Base-by-base conservation (phyloP, 495 filamentous ascomycete species). In the Penicillium fimorum region DNA sequence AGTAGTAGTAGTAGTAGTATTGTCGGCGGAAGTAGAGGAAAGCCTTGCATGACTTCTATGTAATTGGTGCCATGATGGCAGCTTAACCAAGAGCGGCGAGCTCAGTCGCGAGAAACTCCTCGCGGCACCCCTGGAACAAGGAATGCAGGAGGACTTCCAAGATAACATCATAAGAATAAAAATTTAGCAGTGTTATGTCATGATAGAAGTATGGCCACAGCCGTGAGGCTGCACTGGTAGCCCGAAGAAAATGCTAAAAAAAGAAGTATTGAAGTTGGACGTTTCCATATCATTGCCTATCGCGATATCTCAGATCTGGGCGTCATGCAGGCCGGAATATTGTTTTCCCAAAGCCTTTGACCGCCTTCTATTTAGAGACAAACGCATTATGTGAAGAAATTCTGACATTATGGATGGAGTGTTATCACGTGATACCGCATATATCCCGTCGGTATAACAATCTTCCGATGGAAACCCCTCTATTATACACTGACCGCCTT, bases 81-180 rank as follows among this genome's bases (percentile, higher is more conserved):
- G 44, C 50, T 51, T 60, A 44, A 61, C n/a, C 41, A 60, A 13
- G 22, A 62, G 55, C 52, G 51, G 51, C 53, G 61, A 60, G 47
- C 64, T 66, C 51, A 67, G 57, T 62, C 49, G 68, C 60, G 62
- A 59, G 43, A 57, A 65, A 53, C 64, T 70, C 54, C 63, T 70
- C 56, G 61, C 54, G 25, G 67, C 62, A 61, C 68, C 71, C 73
- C 69, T 71, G 40, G 65, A 66, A 63, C 52, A 72, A 65, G 72
- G 72, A 58, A 64, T 35, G 61, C 64, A 68, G 49, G 62, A 64
- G 35, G 55, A 59, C 57, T 67, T 68, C 65, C 63, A 70, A 63
- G 53, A 63, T 62, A 67, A 56, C 59, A 66, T 70, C 46, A 46
- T 65, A 52, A 50, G 20, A 20, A 41, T 4, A 12, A 42, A 1